These are phyloP conservation scores for Monosporascus sp. DNA, from an alignment of 2,329 filamentous ascomycete genomes.

Conservation along the genomic window DNA sequence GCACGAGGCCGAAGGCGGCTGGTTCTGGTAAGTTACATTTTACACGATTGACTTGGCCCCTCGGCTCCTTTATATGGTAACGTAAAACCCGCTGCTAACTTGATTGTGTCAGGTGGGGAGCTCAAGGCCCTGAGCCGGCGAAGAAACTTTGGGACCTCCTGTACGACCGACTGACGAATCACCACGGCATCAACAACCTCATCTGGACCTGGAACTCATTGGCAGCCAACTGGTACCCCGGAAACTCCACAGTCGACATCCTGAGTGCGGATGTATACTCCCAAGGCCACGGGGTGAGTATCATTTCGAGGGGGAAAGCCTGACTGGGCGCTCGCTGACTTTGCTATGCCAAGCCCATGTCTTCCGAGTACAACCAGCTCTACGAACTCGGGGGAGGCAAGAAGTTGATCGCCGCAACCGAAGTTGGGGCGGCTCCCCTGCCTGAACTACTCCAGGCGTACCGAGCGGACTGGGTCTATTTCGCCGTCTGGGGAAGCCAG, in stretches of 20 bases:
- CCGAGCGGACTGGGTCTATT: slow-evolving; percentile 43
- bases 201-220: slow-evolving; percentile 48
- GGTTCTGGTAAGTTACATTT: slow-evolving; percentile 39
- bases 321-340: slow-evolving; percentile 1
- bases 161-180: slow-evolving; percentile 38
- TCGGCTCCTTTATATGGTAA: not conserved
- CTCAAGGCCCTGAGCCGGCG: slow-evolving; percentile 37
- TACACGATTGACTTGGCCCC: not conserved
- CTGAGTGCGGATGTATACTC: slow-evolving; percentile 41
- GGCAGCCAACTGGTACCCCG: slow-evolving; percentile 40
- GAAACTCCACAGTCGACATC: slow-evolving; percentile 39
- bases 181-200: slow-evolving; percentile 41
- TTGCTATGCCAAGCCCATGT: slow-evolving; percentile 29
- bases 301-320: not conserved
- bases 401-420: slow-evolving; percentile 42
- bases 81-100: not conserved
- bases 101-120: slow-evolving; percentile 30
- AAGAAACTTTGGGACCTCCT: slow-evolving; percentile 40
- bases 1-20: slow-evolving; percentile 45
- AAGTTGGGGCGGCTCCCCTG: slow-evolving; percentile 42
- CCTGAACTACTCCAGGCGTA: slow-evolving; percentile 36
- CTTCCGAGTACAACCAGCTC: slow-evolving; percentile 38
- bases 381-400: slow-evolving; percentile 36
- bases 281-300: slow-evolving; percentile 36
- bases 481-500: slow-evolving; percentile 39